These are phyloP conservation scores for Teunomyces panamensis DNA, from an alignment of 805 yeast species.

Conservation along the genomic window DNA sequence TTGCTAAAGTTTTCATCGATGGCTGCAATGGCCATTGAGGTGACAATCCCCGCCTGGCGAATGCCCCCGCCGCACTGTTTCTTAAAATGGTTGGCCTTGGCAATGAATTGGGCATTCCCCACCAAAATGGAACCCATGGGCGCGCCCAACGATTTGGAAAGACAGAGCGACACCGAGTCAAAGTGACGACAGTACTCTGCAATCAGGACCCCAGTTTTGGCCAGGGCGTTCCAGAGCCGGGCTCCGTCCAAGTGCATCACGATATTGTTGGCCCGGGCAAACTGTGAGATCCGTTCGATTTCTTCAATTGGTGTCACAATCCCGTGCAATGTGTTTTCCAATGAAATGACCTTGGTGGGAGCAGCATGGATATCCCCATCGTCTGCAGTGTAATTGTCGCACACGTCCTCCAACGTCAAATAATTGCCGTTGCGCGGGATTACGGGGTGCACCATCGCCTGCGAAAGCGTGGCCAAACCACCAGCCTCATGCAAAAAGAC, in stretches of 20 bases:
- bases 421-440: conserved; percentile 72
- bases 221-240: conserved; percentile 89
- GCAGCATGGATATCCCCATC: conserved; percentile 86
- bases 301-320: conserved; percentile 78
- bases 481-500: conserved; percentile 85
- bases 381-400: conserved; percentile 57
- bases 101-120: conserved; percentile 56
- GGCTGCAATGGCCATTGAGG: conserved; percentile 79
- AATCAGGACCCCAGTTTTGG: conserved; percentile 65
- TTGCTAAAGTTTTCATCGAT: conserved; percentile 69
- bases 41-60: conserved; percentile 80
- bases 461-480: conserved; percentile 84
- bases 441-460: conserved; percentile 88
- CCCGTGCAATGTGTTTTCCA: conserved; percentile 90
- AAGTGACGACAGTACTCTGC: conserved; percentile 70
- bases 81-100: conserved; percentile 77
- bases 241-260: conserved; percentile 90
- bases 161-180: conserved; percentile 86
- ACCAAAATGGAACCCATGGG: conserved; percentile 90
- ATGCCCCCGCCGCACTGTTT: conserved; percentile 95
- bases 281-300: conserved; percentile 62
- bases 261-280: conserved; percentile 59
- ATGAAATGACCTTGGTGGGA: conserved; percentile 78
- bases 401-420: conserved; percentile 77
- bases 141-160: conserved; percentile 89